phyloP scores from a whole-genome alignment of 768 basidiomycete species.

The Paxillus rubicundulus region DNA sequence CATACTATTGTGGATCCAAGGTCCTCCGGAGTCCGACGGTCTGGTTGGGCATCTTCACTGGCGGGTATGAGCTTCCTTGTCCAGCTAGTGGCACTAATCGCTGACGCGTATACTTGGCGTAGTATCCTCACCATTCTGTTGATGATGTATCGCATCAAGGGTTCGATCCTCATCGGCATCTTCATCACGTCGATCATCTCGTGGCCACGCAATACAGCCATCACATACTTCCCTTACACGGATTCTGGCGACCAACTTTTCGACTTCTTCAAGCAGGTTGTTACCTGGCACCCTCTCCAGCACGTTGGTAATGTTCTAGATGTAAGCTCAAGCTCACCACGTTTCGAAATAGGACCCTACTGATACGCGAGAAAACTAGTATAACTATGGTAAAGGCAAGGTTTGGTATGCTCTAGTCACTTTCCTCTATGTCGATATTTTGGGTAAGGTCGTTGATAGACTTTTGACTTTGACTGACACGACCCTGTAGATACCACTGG shows the following conservation, averaged over 20 bases:
- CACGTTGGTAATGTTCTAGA: conserved; percentile 66
- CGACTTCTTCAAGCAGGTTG: conserved; percentile 82
- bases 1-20: conserved; percentile 58
- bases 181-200: conserved; percentile 82
- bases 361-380: conserved; percentile 35
- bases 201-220: conserved; percentile 79
- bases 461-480: not conserved
- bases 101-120: conserved; percentile 2
- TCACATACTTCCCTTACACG: conserved; percentile 82
- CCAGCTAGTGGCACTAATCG: not conserved
- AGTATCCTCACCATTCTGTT: conserved; percentile 75
- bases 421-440: conserved; percentile 87
- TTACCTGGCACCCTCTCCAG: conserved; percentile 64
- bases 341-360: not conserved
- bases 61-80: conserved; percentile 53
- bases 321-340: conserved; percentile 38
- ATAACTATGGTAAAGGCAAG: conserved; percentile 54
- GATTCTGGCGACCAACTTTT: conserved; percentile 66
- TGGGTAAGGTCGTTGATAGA: conserved; percentile 45
- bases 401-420: conserved; percentile 89
- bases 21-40: conserved; percentile 74
- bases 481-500: conserved; percentile 44
- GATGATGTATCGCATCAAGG: conserved; percentile 83
- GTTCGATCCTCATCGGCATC: conserved; percentile 81
- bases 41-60: conserved; percentile 87